phyloP scores from a whole-genome alignment of 768 basidiomycete genomes.

The Boletus speciosus region DNA sequence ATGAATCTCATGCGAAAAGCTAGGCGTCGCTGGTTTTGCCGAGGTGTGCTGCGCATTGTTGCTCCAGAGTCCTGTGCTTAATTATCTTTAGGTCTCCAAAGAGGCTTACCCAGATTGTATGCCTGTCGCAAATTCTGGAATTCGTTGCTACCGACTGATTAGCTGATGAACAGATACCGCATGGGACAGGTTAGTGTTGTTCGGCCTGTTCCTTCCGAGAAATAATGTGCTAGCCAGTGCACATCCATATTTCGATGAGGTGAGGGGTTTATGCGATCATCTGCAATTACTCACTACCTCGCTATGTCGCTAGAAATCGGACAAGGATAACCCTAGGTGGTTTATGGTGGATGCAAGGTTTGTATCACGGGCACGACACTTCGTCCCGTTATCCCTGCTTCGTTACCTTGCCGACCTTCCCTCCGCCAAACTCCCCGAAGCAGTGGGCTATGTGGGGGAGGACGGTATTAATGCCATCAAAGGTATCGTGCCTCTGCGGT shows the following conservation, averaged over 20 bases:
- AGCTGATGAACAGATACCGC: constrained; percentile 62
- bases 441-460: constrained; percentile 64
- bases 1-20: constrained; percentile 3
- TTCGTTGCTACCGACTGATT: constrained; percentile 4
- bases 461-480: constrained; percentile 61
- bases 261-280: constrained; percentile 31
- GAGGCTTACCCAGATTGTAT: constrained; percentile 90
- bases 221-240: constrained; percentile 31
- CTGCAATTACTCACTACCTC: not conserved
- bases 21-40: constrained; percentile 80
- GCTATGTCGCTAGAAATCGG: constrained; percentile 58
- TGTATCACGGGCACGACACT: constrained; percentile 57
- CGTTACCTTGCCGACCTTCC: constrained; percentile 52
- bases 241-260: constrained; percentile 81
- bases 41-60: constrained; percentile 45
- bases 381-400: constrained; percentile 75
- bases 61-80: constrained; percentile 3
- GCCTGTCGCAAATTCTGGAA: constrained; percentile 24
- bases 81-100: constrained; percentile 54
- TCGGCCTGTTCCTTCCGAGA: not conserved
- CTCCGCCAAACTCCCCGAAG: constrained; percentile 40
- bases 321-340: constrained; percentile 77
- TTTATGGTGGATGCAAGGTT: constrained; percentile 88
- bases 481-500: constrained; percentile 38
- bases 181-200: constrained; percentile 69